A percentile compares a stretch with the other conserved stretches of the same genome.
These are phyloP conservation scores for Rusavskia elegans DNA, from an alignment of 495 filamentous ascomycete genomes.

Conservation along the genomic window DNA sequence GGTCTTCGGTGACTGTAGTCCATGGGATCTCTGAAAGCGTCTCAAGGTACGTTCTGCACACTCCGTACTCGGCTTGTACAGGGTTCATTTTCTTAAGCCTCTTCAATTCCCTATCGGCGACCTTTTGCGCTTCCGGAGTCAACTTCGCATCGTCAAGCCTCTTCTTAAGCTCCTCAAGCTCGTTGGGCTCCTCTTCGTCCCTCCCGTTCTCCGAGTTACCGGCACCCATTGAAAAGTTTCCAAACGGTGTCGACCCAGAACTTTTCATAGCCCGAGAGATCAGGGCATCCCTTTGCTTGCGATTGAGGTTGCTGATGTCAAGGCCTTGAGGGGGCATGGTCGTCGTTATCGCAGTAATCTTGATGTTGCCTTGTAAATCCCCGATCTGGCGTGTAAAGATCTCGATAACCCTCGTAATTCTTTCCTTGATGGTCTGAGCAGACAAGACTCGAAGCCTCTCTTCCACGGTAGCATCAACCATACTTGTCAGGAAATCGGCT, in stretches of 20 bases:
- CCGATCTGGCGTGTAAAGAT: conserved; percentile 65
- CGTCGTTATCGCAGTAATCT: conserved; percentile 53
- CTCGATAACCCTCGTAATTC: conserved; percentile 64
- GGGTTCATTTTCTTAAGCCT: conserved; percentile 90
- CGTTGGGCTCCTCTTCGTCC: conserved; percentile 61
- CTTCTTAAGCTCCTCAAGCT: conserved; percentile 84
- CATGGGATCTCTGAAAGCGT: conserved; percentile 91
- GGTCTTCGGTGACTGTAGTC: conserved; percentile 72
- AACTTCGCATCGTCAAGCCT: conserved; percentile 68
- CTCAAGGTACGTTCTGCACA: conserved; percentile 87
- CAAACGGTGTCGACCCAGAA: conserved; percentile 29
- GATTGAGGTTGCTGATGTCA: conserved; percentile 36
- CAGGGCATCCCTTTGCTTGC: conserved; percentile 36
- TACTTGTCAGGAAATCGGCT: conserved; percentile 93
- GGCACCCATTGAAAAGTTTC: conserved; percentile 31
- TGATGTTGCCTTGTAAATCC: conserved; percentile 65
- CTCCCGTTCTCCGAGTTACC: conserved; percentile 7
- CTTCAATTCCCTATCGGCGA: conserved; percentile 78
- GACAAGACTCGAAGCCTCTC: conserved; percentile 77
- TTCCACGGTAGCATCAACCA: conserved; percentile 69
- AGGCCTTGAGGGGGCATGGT: conserved; percentile 35
- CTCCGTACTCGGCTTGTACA: conserved; percentile 85
- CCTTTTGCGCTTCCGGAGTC: conserved; percentile 59
- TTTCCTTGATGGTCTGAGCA: conserved; percentile 56
- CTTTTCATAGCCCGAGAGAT: conserved; percentile 31